Base-by-base conservation (phyloP, 192 early-diverging fungal genomes). In the Haplosporangium gracile region DNA sequence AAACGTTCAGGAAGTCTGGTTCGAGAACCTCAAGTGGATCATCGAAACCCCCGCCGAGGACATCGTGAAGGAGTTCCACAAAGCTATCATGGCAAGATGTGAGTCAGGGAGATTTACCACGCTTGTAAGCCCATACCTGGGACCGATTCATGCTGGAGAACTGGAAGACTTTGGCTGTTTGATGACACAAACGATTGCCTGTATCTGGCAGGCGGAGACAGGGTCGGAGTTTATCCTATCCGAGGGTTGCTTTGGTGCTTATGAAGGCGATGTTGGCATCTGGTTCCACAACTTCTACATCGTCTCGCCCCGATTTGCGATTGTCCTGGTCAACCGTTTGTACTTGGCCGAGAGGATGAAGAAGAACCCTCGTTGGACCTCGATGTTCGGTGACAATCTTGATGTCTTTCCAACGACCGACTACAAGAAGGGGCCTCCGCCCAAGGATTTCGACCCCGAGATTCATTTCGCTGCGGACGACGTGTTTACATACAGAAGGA, bases 201-300 rank as follows among this genome's bases (percentile, higher is more conserved):
- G 81, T 49, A 80, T 88, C 65, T 88, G 87, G 81, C 57, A 82
- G 75, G 86, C 86, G 11, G 71, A 78, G 74, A 74, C 55, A 72
- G 81, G 78, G 29, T 78, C 80, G 1, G 77, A 88, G 53, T 88
- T 88, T 70, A 88, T 88, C 42, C 65, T 81, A 71, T 79, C 82
- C 51, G 79, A 77, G 10, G 45, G 51, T 38, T 72, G 87, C 53
- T 88, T 83, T 78, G 81, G 82, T 75, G 79, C 60, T 22, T 88
- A 38, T 13, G 88, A 88, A 36, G 82, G 82, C 32, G 24, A 36
- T 43, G 4, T 18, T 26, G 70, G 65, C n/a, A 15, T 78, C 42
- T 18, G 34, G 34, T 81, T 77, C 72, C 88, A 84, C 79, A 72
- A 70, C 47, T 81, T 84, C 68, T 88, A 76, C 45, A 65, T 88